A percentile compares a stretch with the other conserved stretches of the same genome.
These are phyloP conservation scores for Vigna radiata DNA, from an alignment of 306 rosid species.

Conservation along the genomic window DNA sequence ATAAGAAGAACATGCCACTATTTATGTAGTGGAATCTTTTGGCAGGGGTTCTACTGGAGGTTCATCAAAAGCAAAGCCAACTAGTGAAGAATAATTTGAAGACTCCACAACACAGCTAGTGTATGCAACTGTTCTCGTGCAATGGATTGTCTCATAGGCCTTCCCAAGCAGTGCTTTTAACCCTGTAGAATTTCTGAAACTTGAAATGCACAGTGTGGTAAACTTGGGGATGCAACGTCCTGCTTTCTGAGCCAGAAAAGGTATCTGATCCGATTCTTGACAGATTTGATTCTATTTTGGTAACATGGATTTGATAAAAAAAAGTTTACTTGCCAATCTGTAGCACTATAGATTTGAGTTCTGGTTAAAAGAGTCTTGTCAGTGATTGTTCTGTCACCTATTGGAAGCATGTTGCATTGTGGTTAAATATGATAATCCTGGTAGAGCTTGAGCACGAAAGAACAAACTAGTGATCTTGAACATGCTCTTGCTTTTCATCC, in stretches of 20 bases:
- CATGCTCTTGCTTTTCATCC: conserved; percentile 36
- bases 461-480: conserved; percentile 41
- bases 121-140: conserved; percentile 22
- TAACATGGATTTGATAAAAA: conserved; percentile 18
- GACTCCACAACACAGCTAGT: conserved; percentile 41
- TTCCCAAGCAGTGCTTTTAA: conserved; percentile 34
- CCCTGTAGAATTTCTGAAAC: conserved; percentile 22
- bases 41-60: conserved; percentile 23
- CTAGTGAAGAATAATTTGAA: conserved; percentile 54
- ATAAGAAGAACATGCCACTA: conserved; percentile 34
- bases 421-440: conserved; percentile 35
- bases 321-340: conserved; percentile 26
- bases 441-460: conserved; percentile 48
- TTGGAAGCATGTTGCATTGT: conserved; percentile 46
- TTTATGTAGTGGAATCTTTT: conserved; percentile 52
- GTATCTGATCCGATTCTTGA: conserved; percentile 33
- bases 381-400: conserved; percentile 37
- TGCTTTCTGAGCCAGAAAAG: conserved; percentile 58
- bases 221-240: conserved; percentile 40
- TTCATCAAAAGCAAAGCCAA: conserved; percentile 37
- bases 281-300: conserved; percentile 38
- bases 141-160: conserved; percentile 1
- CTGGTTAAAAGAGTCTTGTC: conserved; percentile 59
- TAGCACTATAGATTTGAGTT: conserved; percentile 31
- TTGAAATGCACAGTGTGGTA: conserved; percentile 26